Percentiles rank a stretch among this genome's conserved stretches.
Evolutionary conservation across 306 rosid species (phyloP).

Genomic region (Sechiopsis laciniata): DNA sequence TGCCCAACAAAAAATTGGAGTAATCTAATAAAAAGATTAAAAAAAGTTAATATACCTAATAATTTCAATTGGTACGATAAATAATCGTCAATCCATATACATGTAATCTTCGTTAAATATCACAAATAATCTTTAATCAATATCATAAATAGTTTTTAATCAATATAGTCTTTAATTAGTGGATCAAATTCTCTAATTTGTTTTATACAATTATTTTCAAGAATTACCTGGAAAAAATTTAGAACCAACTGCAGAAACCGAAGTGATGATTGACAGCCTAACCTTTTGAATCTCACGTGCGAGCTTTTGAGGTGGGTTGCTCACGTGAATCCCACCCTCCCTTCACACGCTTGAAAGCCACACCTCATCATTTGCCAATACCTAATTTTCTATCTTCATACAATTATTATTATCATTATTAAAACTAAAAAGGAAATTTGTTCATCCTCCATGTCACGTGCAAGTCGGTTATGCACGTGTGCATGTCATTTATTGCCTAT

Average conservation of each 20-base stretch:
- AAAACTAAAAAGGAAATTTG: background rate
- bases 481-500: background rate
- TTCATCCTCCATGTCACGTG: slow-evolving; percentile 10
- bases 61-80: too few species aligned
- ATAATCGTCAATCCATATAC: too few species aligned
- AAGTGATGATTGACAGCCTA: slow-evolving; percentile 54
- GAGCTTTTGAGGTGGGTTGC: background rate
- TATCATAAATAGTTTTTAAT: too few species aligned
- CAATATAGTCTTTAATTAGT: too few species aligned
- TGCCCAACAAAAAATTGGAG: too few species aligned
- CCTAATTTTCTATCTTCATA: background rate
- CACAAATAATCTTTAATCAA: too few species aligned
- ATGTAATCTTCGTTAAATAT: too few species aligned
- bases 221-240: too few species aligned
- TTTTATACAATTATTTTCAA: too few species aligned
- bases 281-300: slow-evolving; percentile 31
- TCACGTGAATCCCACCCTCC: slow-evolving; percentile 75
- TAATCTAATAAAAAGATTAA: too few species aligned
- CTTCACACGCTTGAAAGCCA: slow-evolving; percentile 46
- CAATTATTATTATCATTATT: background rate
- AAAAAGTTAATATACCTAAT: too few species aligned
- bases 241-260: slow-evolving; percentile 40
- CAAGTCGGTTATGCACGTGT: slow-evolving; percentile 24
- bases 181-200: too few species aligned
- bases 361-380: slow-evolving; percentile 25